phyloP scores from a whole-genome alignment of 257 asterid species.

The Solanum phureja region DNA sequence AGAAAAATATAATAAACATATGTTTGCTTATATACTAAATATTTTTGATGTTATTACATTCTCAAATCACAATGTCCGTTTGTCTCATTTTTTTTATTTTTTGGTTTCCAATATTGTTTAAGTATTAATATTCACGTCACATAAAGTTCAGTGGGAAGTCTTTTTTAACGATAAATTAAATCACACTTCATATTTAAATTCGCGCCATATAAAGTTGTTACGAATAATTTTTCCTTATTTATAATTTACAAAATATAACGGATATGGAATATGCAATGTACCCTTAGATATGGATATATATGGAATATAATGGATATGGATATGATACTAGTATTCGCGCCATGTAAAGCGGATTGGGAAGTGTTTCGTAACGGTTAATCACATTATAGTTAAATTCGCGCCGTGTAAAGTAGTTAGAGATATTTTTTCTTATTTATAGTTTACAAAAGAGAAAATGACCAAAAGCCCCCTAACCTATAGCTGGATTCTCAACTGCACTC shows the following conservation, averaged over 20 bases:
- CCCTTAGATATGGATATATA: background rate
- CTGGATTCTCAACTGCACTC: too few species aligned
- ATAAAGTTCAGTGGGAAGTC: too few species aligned
- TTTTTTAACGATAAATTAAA: too few species aligned
- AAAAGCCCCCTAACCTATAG: too few species aligned
- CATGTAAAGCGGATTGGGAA: too few species aligned
- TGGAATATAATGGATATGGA: background rate
- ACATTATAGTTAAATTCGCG: background rate
- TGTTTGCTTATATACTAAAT: background rate
- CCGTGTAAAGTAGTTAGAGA: too few species aligned
- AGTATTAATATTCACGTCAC: background rate
- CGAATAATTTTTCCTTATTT: too few species aligned
- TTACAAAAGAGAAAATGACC: too few species aligned
- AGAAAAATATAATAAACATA: background rate
- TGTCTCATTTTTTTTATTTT: background rate
- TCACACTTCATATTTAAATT: too few species aligned
- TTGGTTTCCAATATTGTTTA: too few species aligned
- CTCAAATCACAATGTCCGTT: background rate
- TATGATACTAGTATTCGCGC: background rate
- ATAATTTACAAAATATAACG: background rate
- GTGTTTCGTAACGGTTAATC: background rate
- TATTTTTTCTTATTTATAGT: too few species aligned
- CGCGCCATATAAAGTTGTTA: too few species aligned
- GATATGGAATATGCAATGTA: background rate
- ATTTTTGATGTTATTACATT: background rate